Conservation (phyloP, 371 early-diverging fungal genomes). For the Haplosporangium sp. region DNA sequence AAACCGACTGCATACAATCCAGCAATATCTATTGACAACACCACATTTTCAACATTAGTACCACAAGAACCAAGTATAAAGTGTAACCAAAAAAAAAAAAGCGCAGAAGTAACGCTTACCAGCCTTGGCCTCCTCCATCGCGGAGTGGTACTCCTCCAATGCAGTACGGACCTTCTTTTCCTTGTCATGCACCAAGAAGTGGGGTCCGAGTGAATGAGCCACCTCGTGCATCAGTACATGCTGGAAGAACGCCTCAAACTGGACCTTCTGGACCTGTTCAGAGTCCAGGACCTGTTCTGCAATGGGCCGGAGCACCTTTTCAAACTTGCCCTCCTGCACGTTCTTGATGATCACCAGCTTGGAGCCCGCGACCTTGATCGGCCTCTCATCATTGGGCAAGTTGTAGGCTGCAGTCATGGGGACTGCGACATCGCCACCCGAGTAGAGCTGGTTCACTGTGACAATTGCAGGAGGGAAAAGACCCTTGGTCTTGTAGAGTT, state of each 20-base stretch:
- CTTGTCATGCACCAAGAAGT: constrained; percentile 64
- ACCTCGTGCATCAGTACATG: constrained; percentile 86
- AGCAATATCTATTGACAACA: constrained; percentile 66
- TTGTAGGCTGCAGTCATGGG: constrained; percentile 87
- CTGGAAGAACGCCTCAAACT: constrained; percentile 81
- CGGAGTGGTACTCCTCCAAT: constrained; percentile 78
- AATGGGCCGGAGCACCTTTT: constrained; percentile 75
- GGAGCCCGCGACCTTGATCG: constrained; percentile 78
- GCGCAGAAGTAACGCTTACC: constrained; percentile 48
- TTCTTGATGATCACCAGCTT: constrained; percentile 86
- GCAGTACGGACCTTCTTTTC: constrained; percentile 74
- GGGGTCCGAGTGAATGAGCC: constrained; percentile 83
- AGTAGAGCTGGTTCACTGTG: constrained; percentile 82
- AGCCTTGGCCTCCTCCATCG: constrained; percentile 88
- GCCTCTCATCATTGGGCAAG: constrained; percentile 85
- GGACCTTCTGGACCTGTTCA: constrained; percentile 67
- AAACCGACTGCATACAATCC: constrained; percentile 80
- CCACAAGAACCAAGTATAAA: background rate
- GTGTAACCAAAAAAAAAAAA: background rate
- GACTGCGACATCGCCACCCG: constrained; percentile 81
- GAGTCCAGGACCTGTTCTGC: constrained; percentile 67
- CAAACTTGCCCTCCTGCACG: constrained; percentile 82
- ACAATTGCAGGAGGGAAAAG: constrained; percentile 80
- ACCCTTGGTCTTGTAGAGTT: constrained; percentile 74
- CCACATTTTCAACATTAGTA: too few species aligned